Percentiles rank a stretch among this genome's conserved stretches.
phyloP scores from a whole-genome alignment of 106 monocot species.

The Cymbidium sinense region DNA sequence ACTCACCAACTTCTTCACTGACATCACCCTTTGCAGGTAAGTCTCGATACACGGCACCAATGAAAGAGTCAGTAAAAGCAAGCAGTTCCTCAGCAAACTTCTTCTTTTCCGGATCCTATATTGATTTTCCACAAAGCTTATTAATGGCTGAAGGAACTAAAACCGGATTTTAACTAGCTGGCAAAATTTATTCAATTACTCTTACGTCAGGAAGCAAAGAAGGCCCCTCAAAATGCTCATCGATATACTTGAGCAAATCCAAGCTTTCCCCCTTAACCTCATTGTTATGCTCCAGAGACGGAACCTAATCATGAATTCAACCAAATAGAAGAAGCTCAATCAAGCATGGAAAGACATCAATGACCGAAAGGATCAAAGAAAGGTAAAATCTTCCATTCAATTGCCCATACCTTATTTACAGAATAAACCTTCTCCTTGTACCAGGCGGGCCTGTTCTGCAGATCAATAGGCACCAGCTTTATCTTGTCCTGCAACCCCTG shows the following conservation, averaged over 20 bases:
- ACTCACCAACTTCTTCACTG: constrained; percentile 57
- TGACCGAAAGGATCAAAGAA: neutral
- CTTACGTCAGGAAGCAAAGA: constrained; percentile 61
- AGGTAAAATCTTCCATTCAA: neutral
- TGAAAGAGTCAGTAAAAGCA: constrained; percentile 55
- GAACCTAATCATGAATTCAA: constrained; percentile 34
- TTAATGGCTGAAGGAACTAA: neutral
- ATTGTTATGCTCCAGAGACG: constrained; percentile 68
- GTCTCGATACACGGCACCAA: constrained; percentile 15
- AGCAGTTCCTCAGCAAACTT: constrained; percentile 74
- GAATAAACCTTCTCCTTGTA: constrained; percentile 95
- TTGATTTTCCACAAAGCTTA: constrained; percentile 4
- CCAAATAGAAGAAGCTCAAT: neutral
- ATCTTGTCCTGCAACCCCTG: constrained; percentile 84
- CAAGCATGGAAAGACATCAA: neutral
- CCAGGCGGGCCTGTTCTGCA: constrained; percentile 71
- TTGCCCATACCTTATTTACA: constrained; percentile 56
- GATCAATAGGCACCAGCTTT: constrained; percentile 63
- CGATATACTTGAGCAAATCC: constrained; percentile 61
- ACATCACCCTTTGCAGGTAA: constrained; percentile 43
- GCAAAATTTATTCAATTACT: neutral
- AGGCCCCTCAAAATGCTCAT: constrained; percentile 64
- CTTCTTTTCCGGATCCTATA: constrained; percentile 67
- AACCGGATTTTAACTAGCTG: neutral
- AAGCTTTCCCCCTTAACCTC: constrained; percentile 69